Base-by-base conservation (phyloP, 2,329 filamentous ascomycete species). In the Pseudodiploospora longispora region DNA sequence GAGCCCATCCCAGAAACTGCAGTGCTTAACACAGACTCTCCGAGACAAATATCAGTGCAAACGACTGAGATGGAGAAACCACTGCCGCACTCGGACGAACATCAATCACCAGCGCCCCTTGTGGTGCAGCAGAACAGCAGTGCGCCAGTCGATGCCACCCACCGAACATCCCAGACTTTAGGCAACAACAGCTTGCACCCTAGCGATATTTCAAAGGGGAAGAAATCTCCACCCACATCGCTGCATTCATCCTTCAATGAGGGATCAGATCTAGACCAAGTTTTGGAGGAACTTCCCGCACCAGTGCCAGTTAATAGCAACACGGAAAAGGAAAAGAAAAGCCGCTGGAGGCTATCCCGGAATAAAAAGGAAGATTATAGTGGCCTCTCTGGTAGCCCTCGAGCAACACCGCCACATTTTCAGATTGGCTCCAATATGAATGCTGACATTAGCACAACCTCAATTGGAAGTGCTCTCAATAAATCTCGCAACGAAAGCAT, bases 211-310 rank as follows among this genome's bases (percentile, higher is more conserved):
- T 60, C 90, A 30, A 82, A 78, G 51, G 80, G 82, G 1, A 80
- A 80, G 50, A 75, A 76, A 47, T 95, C 88, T 1, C 87, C 87
- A 1, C 79, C 85, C 1, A 79, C 82, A 3, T 95, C 89, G 0
- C 72, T 89, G 47, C 80, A 86, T 53, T 91, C 87, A 29, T 80
- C 76, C 0, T 79, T 81, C 51, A 93, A 91, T 27, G 89, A 94
- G 52, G 80, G 83, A 27, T 95, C 88, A 0, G 89, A 95, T 58
- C 60, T 82, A 30, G 89, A 95, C 50, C 81, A 85, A 48, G 63
- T 74, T 7, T 38, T 54, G 6, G 86, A 89, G 29, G 85, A 88
- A 30, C 54, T 63, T 1, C 55, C 59, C 6, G 54, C 63, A 5
- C 44, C 54, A 28, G 53, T 53, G n/a, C 42, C 61, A 32, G 72